These are phyloP conservation scores for Macaranga tanarius DNA, from an alignment of 441 rosid species.

Conservation along the genomic window DNA sequence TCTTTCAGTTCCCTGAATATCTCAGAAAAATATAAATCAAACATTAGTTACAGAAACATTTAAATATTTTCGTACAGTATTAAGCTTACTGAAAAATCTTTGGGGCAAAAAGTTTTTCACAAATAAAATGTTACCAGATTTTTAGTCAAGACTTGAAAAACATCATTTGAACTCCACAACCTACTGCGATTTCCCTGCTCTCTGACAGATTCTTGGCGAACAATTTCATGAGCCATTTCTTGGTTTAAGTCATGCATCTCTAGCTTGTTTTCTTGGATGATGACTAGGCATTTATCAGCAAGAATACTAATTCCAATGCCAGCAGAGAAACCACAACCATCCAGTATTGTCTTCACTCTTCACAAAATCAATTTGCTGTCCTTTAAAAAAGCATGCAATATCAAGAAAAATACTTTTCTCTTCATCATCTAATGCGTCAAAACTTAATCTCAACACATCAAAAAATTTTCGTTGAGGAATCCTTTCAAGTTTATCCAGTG, in stretches of 20 bases:
- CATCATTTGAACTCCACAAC: conserved; percentile 18
- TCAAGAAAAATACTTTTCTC: conserved; percentile 8
- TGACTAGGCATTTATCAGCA: background rate
- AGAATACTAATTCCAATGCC: background rate
- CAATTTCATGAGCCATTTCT: conserved; percentile 24
- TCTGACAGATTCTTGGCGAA: conserved; percentile 12
- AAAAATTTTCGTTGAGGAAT: background rate
- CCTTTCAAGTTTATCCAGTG: background rate
- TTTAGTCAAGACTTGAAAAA: background rate
- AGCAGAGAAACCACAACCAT: conserved; percentile 8
- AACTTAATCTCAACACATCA: conserved; percentile 4
- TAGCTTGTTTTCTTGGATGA: background rate
- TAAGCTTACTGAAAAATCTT: background rate
- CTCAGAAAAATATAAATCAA: background rate
- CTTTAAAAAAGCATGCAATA: conserved; percentile 15
- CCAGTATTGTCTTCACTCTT: background rate
- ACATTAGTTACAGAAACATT: no score
- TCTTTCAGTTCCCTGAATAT: conserved; percentile 21
- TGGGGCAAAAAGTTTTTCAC: no score
- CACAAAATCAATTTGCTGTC: background rate
- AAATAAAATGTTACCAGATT: background rate
- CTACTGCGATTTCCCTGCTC: conserved; percentile 18
- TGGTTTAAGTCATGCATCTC: conserved; percentile 26
- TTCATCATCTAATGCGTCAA: background rate
- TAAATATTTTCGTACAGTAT: no score